Evolutionary conservation across 116 monocot genomes (phyloP), one percentile per base, ranked within the genome.

Genomic region (Zostera marina): DNA sequence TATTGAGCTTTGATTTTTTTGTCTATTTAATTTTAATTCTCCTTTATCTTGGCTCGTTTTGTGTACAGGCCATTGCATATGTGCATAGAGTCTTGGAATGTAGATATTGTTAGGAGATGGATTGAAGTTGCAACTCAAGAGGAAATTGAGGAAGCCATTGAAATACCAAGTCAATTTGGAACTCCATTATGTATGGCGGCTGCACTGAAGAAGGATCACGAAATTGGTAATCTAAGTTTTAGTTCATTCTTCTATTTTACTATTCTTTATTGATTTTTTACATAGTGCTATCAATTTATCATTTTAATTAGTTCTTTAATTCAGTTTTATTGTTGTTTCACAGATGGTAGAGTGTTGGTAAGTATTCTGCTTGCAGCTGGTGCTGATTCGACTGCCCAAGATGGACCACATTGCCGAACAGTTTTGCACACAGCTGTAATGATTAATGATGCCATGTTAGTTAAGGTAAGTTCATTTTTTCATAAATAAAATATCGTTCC

Each of bases 141-240:
- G 53, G 91, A 91, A 63, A 87, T 86, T 48, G 65, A 68, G 43
- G 74, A 83, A 66, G 91, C 91, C 39, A 87, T 99, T 63, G 84
- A 99, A 54, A 69, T 91, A 71, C 75, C 86, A 53, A 68, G 99
- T 72, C 87, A 86, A 64, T 52, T 16, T 58, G 99, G 99, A 46
- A 99, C 99, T 26, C 82, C 99, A 53, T 73, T 99, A 47, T 99
- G 99, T 66, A 99, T 99, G 99, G 99, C 91, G 61, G 86, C 87
- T 68, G 67, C 79, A 60, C 76, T 91, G 22, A 99, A 87, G 72
- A 91, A 85, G 77, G 83, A 87, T 56, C 86, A 66, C 60, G 87
- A 91, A 84, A 70, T 47, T 64, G 99, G 99, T 99, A 81, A 4
- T 56, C 38, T n/a, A 10, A 56, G 7, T 32, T 56, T 56, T 56